A percentile compares a stretch with the other conserved stretches of the same genome.
Conservation (phyloP, 805 yeast species). For the Metschnikowia peoriensis region DNA sequence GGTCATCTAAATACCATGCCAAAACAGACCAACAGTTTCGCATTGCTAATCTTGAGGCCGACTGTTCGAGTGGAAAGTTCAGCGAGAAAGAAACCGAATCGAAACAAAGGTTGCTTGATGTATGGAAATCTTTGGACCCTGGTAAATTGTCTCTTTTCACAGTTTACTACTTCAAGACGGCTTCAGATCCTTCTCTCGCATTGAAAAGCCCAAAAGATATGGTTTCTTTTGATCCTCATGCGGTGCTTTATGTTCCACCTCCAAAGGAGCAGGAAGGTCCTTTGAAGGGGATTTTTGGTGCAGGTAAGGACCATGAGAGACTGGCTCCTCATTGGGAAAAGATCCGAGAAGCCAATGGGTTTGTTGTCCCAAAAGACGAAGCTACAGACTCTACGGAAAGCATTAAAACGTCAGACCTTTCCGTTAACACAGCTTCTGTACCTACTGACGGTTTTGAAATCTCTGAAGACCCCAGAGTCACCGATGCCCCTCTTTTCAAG, state of each 20-base stretch:
- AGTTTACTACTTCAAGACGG: conserved; percentile 53
- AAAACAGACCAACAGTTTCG: conserved; percentile 20
- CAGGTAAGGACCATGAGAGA: conserved; percentile 14
- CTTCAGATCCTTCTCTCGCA: conserved; percentile 48
- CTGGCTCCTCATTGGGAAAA: conserved; percentile 35
- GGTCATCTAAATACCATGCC: conserved; percentile 13
- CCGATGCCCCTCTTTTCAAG: neutral
- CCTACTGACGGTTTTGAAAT: neutral
- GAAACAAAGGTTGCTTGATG: conserved; percentile 22
- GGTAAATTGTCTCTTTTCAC: conserved; percentile 35
- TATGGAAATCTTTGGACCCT: conserved; percentile 38
- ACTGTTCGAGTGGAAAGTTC: conserved; percentile 27
- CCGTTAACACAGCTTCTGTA: neutral
- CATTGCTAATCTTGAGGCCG: conserved; percentile 30
- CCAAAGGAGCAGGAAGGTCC: neutral
- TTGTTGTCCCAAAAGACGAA: conserved; percentile 9
- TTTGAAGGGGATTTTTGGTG: conserved; percentile 8
- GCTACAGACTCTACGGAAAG: neutral
- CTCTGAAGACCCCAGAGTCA: conserved; percentile 4
- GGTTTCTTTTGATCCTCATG: conserved; percentile 27
- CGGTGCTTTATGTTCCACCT: conserved; percentile 28
- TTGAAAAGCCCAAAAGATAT: conserved; percentile 54
- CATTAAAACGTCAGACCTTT: neutral
- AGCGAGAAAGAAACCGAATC: conserved; percentile 11
- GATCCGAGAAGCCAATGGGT: conserved; percentile 32